phyloP scores from a whole-genome alignment of 2,329 filamentous ascomycete genomes.

The Apiospora aurea region DNA sequence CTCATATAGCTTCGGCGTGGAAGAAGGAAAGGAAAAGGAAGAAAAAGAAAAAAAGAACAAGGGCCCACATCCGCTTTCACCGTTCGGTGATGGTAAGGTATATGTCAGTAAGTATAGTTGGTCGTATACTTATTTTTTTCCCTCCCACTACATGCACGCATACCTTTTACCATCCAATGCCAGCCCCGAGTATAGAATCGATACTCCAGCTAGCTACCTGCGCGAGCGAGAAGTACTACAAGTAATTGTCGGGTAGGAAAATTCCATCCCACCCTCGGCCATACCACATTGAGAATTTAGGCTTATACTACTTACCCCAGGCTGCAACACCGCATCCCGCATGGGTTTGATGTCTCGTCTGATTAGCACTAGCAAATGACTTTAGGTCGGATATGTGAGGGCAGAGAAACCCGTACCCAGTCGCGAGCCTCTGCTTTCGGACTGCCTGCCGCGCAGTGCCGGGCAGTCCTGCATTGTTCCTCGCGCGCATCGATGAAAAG shows the following conservation, averaged over 20 bases:
- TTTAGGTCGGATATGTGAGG: conserved; percentile 10
- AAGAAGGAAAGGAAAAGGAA: neutral
- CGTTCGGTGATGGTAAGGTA: neutral
- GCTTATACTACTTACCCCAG: conserved; percentile 11
- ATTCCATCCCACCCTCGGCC: neutral
- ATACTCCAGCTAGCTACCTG: neutral
- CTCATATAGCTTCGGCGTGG: neutral
- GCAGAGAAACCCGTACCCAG: conserved; percentile 9
- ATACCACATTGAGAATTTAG: neutral
- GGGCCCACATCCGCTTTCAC: neutral
- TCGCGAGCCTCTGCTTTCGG: neutral
- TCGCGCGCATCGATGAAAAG: neutral
- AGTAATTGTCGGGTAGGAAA: neutral
- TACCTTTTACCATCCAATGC: too few relatives aligned
- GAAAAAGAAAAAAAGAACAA: neutral
- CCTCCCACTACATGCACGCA: neutral
- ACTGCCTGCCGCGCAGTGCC: neutral
- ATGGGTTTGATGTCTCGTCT: conserved; percentile 9
- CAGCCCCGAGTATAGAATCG: neutral
- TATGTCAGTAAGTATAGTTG: neutral
- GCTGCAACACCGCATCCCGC: conserved; percentile 15
- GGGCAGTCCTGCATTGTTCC: conserved; percentile 7
- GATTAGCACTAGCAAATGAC: neutral
- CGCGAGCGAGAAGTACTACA: neutral
- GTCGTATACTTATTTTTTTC: neutral